Base-by-base conservation (phyloP, 192 early-diverging fungal species). In the Martensiomyces pterosporus region DNA sequence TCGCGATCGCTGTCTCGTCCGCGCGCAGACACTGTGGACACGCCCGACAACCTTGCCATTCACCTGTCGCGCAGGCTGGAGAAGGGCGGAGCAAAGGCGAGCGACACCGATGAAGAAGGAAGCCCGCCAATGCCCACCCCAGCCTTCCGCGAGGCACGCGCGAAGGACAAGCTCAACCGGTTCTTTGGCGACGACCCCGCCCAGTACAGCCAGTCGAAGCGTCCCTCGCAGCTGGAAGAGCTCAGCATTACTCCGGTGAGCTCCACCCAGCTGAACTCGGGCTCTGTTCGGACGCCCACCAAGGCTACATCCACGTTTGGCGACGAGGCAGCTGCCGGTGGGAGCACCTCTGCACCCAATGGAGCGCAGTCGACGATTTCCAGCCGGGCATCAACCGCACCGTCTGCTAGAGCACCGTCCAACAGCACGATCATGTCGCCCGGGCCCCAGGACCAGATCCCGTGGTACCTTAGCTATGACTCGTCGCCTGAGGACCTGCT, bases 401-500 rank as follows among this genome's bases (percentile, higher is more conserved):
- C 24, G 18, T 69, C 64, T 10, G 36, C 55, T 37, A 39, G 54
- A 36, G 56, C 75, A 16, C 37, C 55, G 26, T 21, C 52, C 37
- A 27, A 34, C 64, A n/a, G 42, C 57, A 39, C 43, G 32, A 17
- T 25, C 9, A 19, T 43, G 1, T 50, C 54, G 19, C 48, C 60
- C 3, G 46, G 24, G n/a, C 48, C 47, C 38, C 48, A 54, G 36
- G 43, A 62, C 29, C 59, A 58, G 55, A 81, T 76, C 46, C 80
- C 79, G 0, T 92, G 91, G 92, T 97, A 80, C 45, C 74, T 97
- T 34, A 66, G 75, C 46, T 83, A 89, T 49, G 92, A 94, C 49
- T 87, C 87, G 55, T 49, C 58, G 7, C 75, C 75, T 8, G 75
- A 82, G 17, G 91, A 92, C 14, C 77, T 97, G 32, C 59, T 87